These are phyloP conservation scores for Leccinum boreale DNA, from an alignment of 768 basidiomycete genomes.

Conservation along the genomic window DNA sequence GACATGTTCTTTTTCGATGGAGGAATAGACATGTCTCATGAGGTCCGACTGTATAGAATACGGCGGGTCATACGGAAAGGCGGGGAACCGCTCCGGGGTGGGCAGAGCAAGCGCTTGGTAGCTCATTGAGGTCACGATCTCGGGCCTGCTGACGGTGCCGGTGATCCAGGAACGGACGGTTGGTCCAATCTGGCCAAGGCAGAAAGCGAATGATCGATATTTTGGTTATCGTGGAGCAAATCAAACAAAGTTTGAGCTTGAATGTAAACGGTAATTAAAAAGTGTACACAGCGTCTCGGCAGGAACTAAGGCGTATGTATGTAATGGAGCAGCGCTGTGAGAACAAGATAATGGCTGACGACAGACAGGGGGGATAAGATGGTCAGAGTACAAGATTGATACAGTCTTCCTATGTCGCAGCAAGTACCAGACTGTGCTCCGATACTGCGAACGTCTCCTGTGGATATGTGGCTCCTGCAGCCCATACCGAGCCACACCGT, in stretches of 20 bases:
- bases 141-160: neutral
- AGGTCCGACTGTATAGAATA: slow-evolving; percentile 83
- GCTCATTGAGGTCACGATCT: slow-evolving; percentile 8
- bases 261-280: slow-evolving; percentile 25
- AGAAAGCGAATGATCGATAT: slow-evolving; percentile 6
- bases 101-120: slow-evolving; percentile 37
- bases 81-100: slow-evolving; percentile 66
- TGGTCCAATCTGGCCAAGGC: neutral
- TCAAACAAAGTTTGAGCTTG: slow-evolving; percentile 15
- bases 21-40: slow-evolving; percentile 82
- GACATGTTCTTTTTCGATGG: slow-evolving; percentile 72
- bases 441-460: slow-evolving; percentile 12
- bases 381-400: slow-evolving; percentile 24
- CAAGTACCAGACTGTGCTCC: slow-evolving; percentile 17
- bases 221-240: slow-evolving; percentile 3
- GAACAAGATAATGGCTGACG: slow-evolving; percentile 19
- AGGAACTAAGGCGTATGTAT: slow-evolving; percentile 25
- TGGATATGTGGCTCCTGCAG: slow-evolving; percentile 4
- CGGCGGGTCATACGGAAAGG: slow-evolving; percentile 81
- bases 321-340: slow-evolving; percentile 17
- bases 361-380: slow-evolving; percentile 13
- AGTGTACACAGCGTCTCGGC: slow-evolving; percentile 19
- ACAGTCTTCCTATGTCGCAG: slow-evolving; percentile 19
- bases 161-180: slow-evolving; percentile 12
- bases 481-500: slow-evolving; percentile 5